Conservation (phyloP, 306 rosid genomes). For the Coriaria nepalensis region DNA sequence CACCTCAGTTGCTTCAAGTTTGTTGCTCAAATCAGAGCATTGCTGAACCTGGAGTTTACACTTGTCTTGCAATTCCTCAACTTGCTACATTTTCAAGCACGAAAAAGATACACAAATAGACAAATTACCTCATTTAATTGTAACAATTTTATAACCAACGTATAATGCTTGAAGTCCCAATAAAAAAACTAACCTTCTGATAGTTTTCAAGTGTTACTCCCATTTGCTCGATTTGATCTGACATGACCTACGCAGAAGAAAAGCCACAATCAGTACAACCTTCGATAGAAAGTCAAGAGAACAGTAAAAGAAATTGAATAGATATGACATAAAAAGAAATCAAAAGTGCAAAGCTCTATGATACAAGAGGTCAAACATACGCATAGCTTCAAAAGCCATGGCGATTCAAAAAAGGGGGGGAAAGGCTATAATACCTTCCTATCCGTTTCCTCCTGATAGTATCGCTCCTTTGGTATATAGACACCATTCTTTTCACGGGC, state of each 20-base stretch:
- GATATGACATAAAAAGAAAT: background rate
- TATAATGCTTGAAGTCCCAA: too few species aligned
- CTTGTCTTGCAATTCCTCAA: slow-evolving; percentile 62
- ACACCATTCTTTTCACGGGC: slow-evolving; percentile 96
- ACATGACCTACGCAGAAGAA: slow-evolving; percentile 52
- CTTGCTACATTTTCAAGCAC: slow-evolving; percentile 32
- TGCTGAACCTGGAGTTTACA: slow-evolving; percentile 48
- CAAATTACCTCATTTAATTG: background rate
- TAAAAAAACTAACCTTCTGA: slow-evolving; percentile 50
- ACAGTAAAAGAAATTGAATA: background rate
- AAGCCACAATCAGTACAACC: slow-evolving; percentile 4
- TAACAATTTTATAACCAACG: too few species aligned
- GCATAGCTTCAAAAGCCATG: background rate
- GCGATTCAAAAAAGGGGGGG: slow-evolving; percentile 1
- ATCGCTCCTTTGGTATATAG: slow-evolving; percentile 88
- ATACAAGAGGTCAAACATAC: background rate
- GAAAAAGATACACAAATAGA: background rate
- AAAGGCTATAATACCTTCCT: slow-evolving; percentile 39
- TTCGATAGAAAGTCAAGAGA: background rate
- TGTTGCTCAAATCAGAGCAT: slow-evolving; percentile 53
- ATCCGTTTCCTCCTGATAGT: slow-evolving; percentile 81
- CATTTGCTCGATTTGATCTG: slow-evolving; percentile 93
- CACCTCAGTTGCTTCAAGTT: slow-evolving; percentile 80
- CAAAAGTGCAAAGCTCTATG: too few species aligned
- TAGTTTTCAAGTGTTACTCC: slow-evolving; percentile 48